These are phyloP conservation scores for Metschnikowia kofuensis DNA, from an alignment of 805 yeast genomes.

Conservation along the genomic window DNA sequence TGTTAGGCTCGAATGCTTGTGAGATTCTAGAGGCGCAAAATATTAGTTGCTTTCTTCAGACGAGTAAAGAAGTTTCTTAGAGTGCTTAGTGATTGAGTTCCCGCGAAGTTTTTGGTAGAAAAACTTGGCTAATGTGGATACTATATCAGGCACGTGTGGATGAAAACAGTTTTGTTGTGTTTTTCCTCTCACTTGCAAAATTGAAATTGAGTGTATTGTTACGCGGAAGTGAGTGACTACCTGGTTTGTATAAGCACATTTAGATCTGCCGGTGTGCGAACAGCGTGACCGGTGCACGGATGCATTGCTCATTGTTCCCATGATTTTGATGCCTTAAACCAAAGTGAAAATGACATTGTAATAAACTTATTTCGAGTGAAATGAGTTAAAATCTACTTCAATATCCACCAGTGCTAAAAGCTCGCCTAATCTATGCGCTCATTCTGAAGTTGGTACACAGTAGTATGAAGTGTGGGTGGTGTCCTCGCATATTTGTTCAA, in stretches of 20 bases:
- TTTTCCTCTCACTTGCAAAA: background rate
- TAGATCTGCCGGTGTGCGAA: constrained; percentile 3
- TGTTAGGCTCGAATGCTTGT: background rate
- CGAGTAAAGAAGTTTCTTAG: background rate
- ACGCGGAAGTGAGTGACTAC: constrained; percentile 3
- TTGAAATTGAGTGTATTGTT: constrained; percentile 7
- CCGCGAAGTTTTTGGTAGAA: background rate
- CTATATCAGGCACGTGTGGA: background rate
- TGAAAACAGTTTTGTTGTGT: background rate
- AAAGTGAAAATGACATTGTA: too few relatives aligned
- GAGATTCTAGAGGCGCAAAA: background rate
- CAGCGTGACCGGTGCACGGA: constrained; percentile 6
- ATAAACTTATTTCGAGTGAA: too few relatives aligned
- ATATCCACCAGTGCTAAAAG: too few relatives aligned
- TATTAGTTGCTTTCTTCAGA: background rate
- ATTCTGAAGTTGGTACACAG: too few relatives aligned
- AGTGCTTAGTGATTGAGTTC: background rate
- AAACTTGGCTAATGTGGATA: background rate
- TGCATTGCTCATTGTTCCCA: background rate
- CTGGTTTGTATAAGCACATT: constrained; percentile 1
- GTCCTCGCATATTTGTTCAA: too few relatives aligned
- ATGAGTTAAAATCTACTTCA: too few relatives aligned
- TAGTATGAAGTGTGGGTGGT: too few relatives aligned
- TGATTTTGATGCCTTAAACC: background rate
- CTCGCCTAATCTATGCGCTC: too few relatives aligned